Conservation (phyloP, 169 alveolate genomes). For the Plasmodium vinckei region DNA sequence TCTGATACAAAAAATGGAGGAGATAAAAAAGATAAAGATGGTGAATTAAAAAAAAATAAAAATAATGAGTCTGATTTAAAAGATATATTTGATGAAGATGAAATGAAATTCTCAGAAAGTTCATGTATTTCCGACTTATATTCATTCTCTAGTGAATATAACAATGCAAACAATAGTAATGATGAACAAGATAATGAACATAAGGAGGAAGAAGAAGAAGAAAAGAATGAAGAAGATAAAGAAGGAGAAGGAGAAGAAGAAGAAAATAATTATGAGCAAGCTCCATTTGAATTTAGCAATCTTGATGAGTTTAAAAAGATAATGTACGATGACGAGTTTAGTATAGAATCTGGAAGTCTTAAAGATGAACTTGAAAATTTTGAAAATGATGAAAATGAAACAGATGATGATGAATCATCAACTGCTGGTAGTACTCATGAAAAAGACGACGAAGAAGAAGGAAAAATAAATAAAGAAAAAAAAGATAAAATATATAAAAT, state of each 20-base stretch:
- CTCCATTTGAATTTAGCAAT: too few species aligned
- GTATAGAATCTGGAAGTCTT: constrained; percentile 38
- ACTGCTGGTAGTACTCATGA: neutral
- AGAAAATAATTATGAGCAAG: neutral
- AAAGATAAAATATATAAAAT: neutral
- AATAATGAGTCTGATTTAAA: too few species aligned
- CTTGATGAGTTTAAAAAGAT: neutral
- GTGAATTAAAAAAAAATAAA: neutral
- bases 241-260: neutral
- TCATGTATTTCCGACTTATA: too few species aligned
- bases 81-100: neutral
- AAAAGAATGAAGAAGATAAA: neutral
- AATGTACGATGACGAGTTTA: constrained; percentile 55
- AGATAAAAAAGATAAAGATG: neutral
- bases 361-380: constrained; percentile 7
- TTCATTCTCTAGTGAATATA: neutral
- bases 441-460: neutral
- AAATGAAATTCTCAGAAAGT: too few species aligned
- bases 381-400: constrained; percentile 9
- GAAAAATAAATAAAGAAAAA: neutral
- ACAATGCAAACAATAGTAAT: neutral
- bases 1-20: neutral
- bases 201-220: neutral
- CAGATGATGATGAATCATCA: neutral
- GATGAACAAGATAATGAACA: neutral